Evolutionary conservation across 306 rosid genomes (phyloP).

Genomic region (Cucurbita maxima): DNA sequence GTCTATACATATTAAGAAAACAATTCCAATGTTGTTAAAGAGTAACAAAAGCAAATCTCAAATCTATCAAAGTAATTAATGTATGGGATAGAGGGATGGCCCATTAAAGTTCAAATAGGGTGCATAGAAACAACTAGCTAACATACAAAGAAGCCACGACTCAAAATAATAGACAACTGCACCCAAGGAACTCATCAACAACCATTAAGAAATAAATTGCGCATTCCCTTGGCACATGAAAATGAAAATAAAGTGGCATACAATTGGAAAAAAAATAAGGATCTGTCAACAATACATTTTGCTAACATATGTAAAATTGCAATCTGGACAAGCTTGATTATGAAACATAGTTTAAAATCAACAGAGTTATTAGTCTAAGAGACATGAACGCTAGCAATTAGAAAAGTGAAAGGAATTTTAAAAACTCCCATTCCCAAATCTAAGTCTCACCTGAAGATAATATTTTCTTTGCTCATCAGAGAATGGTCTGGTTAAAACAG

Average conservation of each 20-base stretch:
- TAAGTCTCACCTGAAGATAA: constrained; percentile 66
- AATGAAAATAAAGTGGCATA: background rate
- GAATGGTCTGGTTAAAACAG: constrained; percentile 60
- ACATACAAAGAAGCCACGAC: background rate
- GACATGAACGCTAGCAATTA: background rate
- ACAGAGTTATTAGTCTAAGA: background rate
- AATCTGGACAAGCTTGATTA: background rate
- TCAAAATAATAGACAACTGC: background rate
- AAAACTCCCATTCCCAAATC: background rate
- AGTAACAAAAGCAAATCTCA: background rate
- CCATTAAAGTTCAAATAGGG: background rate
- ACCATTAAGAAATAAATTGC: background rate
- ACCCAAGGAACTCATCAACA: background rate
- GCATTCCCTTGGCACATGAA: background rate
- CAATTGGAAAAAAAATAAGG: background rate
- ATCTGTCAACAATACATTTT: background rate
- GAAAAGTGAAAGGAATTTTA: background rate
- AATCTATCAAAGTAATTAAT: background rate
- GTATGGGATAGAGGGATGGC: background rate
- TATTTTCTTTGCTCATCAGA: constrained; percentile 88
- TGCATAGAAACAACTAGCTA: background rate
- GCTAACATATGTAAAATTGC: background rate
- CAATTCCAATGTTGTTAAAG: background rate
- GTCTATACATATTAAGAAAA: constrained; percentile 36
- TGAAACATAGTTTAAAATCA: background rate